Evolutionary conservation across 2,329 filamentous ascomycete genomes (phyloP), one percentile per base, ranked within the genome.

Genomic region (Fusarium mundagurra): DNA sequence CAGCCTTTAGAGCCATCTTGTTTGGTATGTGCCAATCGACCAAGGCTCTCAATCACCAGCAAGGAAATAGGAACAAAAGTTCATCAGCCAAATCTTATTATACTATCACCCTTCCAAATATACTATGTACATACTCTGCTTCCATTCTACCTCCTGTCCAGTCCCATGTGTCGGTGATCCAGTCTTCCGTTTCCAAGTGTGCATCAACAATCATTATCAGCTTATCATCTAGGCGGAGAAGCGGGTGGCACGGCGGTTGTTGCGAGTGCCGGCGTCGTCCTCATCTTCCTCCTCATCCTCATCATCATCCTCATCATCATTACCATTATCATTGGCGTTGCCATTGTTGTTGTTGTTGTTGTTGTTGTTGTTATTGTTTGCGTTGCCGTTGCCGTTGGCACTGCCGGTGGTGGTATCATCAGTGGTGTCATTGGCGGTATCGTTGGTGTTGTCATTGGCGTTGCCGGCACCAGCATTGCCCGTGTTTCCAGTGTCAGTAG

Each of bases 41-140:
- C 14, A n/a, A 27, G n/a, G 0, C 8, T 9, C 5, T 9, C 6
- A 8, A 54, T 9, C 1, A 43, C 11, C 6, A n/a, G 2, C 6
- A 8, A n/a, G 13, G 6, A 11, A 6, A 14, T 1, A 29, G 7
- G 7, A 7, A 9, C 1, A 6, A 14, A 2, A 16, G 12, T 43
- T 33, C 3, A 55, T 55, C 36, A 43, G 36, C 12, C 18, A 33
- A 31, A 18, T 18, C 6, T 4, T 34, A 58, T 58, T 58, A 20
- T 33, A 58, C 54, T 33, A 45, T 22, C n/a, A 0, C 10, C n/a
- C 8, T 22, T 8, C 29, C 5, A 1, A 58, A 45, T 34, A 10
- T 33, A 34, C 29, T 45, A 27, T 27, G 11, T 17, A 44, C 8
- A 10, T 24, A 31, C 11, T 27, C 22, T 12, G 1, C 12, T 8